Evolutionary conservation across 163 green algal species (phyloP), one percentile per base, ranked within the genome.

Genomic region (Prototheca wickerhamii): DNA sequence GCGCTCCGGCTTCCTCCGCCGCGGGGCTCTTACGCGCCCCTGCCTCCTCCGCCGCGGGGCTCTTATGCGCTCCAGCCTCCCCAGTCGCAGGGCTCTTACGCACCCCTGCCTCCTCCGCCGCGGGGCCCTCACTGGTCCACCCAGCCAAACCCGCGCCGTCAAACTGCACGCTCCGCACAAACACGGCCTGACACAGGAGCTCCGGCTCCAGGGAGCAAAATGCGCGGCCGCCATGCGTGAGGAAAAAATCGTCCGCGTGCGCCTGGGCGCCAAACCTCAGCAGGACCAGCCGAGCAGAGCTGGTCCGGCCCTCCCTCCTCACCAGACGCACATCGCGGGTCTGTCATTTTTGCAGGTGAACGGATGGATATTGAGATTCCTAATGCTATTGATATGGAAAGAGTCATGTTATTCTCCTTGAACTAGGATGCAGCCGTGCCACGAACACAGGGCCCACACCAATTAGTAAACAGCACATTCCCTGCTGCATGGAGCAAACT

Each of bases 191-290:
- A 78, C 91, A 97, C 17, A 91, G 53, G 6, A 94, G 73, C 42
- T 95, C 85, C 28, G 89, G 86, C 76, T 96, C 89, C 52, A 97
- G 62, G 17, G 75, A 74, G 57, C 77, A 89, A 61, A 91, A 95
- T 37, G 49, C 2, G 20, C 49, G 15, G 49, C 49, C 25, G 49
- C 49, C 2, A 30, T 56, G 2, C 20, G 25, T 56, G 49, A 3
- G 49, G 49, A n/a, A 32, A 46, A n/a, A 28, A 61, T 25, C 15
- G 28, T 26, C 23, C 42, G 92, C 90, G 3, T 67, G 69, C 6
- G 77, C 61, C 37, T 85, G 72, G 49, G n/a, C 61, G 21, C 75
- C 71, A 64, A 98, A 96, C 17, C 34, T 65, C 63, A 98, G 73
- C 32, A 98, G 74, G 52, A 94, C 87, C 73, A 96, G 89, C 78